Evolutionary conservation across 176 grass and related monocot genomes (phyloP), one percentile per base, ranked within the genome.

Genomic region (Aegilops bicornis): DNA sequence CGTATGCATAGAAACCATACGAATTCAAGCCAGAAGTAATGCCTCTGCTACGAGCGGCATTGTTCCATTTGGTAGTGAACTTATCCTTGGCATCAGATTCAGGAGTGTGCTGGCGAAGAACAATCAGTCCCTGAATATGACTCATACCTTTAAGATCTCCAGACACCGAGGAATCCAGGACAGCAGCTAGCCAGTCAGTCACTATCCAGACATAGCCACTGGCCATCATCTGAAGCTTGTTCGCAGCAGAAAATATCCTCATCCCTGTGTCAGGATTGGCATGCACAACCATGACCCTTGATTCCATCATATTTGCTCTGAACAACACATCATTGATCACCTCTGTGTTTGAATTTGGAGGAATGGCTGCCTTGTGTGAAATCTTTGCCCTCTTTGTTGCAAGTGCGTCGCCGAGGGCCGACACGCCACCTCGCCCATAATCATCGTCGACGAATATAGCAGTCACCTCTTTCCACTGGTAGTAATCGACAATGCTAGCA

Each of bases 151-250:
- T 86, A 64, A 77, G 23, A 81, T 83, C 76, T 83, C 47, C 42
- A 11, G 68, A 73, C 2, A 16, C 31, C 4, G 86, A 89, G 27
- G 89, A 96, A 85, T 96, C 94, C 82, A 93, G 48, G 84, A 93
- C 91, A 75, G 94, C 79, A 77, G 94, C 91, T 31, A 93, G 89
- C 94, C 94, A 93, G 77, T 93, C 91, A 27, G 94, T 93, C 81
- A 88, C 91, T 50, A 96, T 96, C 94, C 94, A 96, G 9, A 93
- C 94, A 73, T 96, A 96, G 47, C 91, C 93, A 64, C 69, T 79
- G 72, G 25, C 65, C 33, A 88, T 85, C 93, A 95, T 95, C 39
- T 69, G 83, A 27, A 93, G 83, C 43, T 86, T 89, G 33, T 89
- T 87, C n/a, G 91, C 91, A 2, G 4, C 37, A 76, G 88, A 92